Evolutionary conservation across 2,329 filamentous ascomycete species (phyloP), one percentile per base, ranked within the genome.

Genomic region (Ophidiomyces ophidiicola): DNA sequence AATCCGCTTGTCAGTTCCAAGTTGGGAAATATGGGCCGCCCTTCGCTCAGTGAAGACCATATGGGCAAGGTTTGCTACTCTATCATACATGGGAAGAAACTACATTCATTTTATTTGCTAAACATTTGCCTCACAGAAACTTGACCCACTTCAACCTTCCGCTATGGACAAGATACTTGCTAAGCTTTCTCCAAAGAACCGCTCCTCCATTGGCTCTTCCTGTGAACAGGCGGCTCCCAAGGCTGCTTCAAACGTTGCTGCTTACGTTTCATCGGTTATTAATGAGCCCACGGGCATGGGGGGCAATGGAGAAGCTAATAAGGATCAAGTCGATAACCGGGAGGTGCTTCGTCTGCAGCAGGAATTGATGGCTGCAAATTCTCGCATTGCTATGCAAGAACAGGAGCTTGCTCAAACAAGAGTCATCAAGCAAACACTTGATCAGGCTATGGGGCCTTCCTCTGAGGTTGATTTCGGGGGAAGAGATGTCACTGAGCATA

Each of bases 121-220:
- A 67, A 55, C 50, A 50, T 37, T 50, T 43, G 50, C 66, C 60
- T 67, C 67, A 62, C 58, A 63, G 53, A 70, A 69, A 52, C 45
- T 66, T 45, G 64, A 68, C 36, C 57, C 25, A 24, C 10, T 15
- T 15, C 49, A 56, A 18, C 43, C 53, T 17, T 58, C 61, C n/a
- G 55, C 62, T 6, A 76, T 87, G 68, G 82, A 90, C 51, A 78
- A 78, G 44, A 72, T 67, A 31, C 53, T 66, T 19, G 56, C 60
- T 23, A 64, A 58, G 26, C 51, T 66, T 26, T 58, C 61, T 14
- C 58, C 62, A 21, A 59, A 60, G 44, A 50, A 58, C 23, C 49
- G 51, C 18, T 31, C 43, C 11, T 43, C 47, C 30, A 39, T 36
- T 30, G 34, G 20, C 18, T 34, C 41, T 21, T 29, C 30, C 10